These are phyloP conservation scores for Leishmania gerbilli DNA, from an alignment of 208 protist species.

Conservation along the genomic window DNA sequence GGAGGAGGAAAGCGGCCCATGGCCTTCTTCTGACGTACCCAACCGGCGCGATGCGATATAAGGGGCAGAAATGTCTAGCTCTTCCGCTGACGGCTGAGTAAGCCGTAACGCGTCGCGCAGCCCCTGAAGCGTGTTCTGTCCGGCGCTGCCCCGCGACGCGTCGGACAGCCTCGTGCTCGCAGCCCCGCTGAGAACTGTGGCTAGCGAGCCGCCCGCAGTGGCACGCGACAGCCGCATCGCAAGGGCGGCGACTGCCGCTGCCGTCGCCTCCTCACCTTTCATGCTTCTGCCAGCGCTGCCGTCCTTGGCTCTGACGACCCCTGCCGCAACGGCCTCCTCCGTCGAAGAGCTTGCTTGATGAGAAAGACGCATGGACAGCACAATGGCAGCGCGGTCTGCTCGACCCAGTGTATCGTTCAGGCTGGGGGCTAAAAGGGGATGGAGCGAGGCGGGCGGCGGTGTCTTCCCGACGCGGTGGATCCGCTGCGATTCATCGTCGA, in stretches of 20 bases:
- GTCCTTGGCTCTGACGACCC: background rate
- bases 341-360: background rate
- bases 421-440: slow-evolving; percentile 7
- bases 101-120: slow-evolving; percentile 30
- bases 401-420: slow-evolving; percentile 55
- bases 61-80: background rate
- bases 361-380: slow-evolving; percentile 28
- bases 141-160: background rate
- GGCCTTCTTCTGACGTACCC: background rate
- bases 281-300: background rate
- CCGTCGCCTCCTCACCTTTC: background rate
- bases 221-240: slow-evolving; percentile 12
- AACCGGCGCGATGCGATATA: background rate
- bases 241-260: slow-evolving; percentile 1
- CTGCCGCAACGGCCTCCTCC: background rate
- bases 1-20: background rate
- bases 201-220: background rate
- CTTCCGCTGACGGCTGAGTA: background rate
- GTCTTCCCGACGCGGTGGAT: background rate
- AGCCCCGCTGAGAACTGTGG: background rate
- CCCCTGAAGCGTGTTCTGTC: slow-evolving; percentile 18
- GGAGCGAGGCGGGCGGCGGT: background rate
- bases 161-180: slow-evolving; percentile 15
- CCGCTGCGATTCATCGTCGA: background rate
- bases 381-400: slow-evolving; percentile 45